Base-by-base conservation (phyloP, 2,329 filamentous ascomycete genomes). In the Xylaria polymorpha region DNA sequence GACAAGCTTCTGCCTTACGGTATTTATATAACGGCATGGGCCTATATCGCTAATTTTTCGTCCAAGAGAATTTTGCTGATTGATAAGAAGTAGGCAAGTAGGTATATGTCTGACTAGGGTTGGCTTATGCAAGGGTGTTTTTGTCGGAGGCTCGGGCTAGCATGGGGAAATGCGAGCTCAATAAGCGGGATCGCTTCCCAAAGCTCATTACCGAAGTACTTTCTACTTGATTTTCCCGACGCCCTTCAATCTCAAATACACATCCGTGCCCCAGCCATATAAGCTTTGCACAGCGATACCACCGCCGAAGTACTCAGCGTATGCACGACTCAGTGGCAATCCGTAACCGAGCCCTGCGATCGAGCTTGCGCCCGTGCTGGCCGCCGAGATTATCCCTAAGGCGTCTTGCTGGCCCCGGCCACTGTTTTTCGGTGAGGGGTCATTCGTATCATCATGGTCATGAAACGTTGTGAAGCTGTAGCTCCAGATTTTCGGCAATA, bases 221-320 rank as follows among this genome's bases (percentile, higher is more conserved):
- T 15, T 20, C 65, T 41, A 71, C 7, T 67, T 65, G 50, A 89
- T 85, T 72, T 84, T 87, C 10, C 86, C 88, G 8, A 91, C 86
- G 2, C 88, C 88, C 77, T 90, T 90, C 50, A 92, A 79, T 58
- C 88, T 82, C 56, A 92, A 78, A 75, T 92, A 92, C 1, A 92
- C 90, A 76, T 92, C 90, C 6, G 88, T 90, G 4, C 88, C 96
- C 96, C 96, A 99, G 4, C 96, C 95, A 84, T 94, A 96, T 56
- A 98, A 81, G 79, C 94, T 98, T 85, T 99, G 95, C n/a, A 99
- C 91, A 4, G 91, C 91, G 67, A 99, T 96, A 2, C 94, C 94
- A 0, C 96, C 96, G 1, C 96, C 96, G 84, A 99, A 99, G 77
- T 98, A 99, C 83, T 99, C 95, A 0, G 96, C 96, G 78, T 99